Evolutionary conservation across 164 flowering plant species (phyloP), one percentile per base, ranked within the genome.

Genomic region (Annona cherimola): DNA sequence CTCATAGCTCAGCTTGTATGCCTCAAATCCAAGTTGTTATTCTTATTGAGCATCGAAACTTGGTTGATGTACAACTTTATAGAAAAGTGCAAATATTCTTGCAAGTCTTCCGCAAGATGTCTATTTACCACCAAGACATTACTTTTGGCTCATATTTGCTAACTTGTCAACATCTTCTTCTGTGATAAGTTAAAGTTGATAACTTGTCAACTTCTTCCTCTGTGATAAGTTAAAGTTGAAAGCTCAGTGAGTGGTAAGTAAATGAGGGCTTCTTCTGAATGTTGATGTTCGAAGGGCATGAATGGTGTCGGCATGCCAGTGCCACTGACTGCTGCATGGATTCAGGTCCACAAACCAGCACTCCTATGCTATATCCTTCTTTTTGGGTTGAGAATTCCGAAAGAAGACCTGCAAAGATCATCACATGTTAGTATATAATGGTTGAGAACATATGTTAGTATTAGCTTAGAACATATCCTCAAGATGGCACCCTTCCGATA

Each of bases 341-440:
- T 68, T 86, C 89, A 2, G 98, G 94, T 71, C 98, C 98, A 75
- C 96, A 85, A 40, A 89, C 93, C 42, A 93, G 66, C 5, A 91
- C 94, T 74, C 96, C 97, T 35, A 88, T 70, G 54, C 79, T 61
- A 1, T 80, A 74, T 45, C 85, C 87, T 4, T 83, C 83, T 20
- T 66, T 69, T 77, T 89, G 87, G 16, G 60, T 75, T 42, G 74
- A 16, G 61, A 86, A 79, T 46, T 83, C 71, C 4, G 82, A 63
- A 69, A 89, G 79, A 61, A 89, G 42, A 75, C 87, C 96, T 93
- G 90, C 74, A 46, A 7, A 71, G 64, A 60, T 63, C 61, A 72
- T 7, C 61, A 70, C 18, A 1, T 20, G 19, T 64, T 40, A 64
- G 57, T 50, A 8, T 50, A 50, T 7, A 26, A 26, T 26, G 35